Percentiles rank a stretch among this genome's conserved stretches.
Evolutionary conservation across 306 rosid species (phyloP).

Genomic region (Acmispon strigosus): DNA sequence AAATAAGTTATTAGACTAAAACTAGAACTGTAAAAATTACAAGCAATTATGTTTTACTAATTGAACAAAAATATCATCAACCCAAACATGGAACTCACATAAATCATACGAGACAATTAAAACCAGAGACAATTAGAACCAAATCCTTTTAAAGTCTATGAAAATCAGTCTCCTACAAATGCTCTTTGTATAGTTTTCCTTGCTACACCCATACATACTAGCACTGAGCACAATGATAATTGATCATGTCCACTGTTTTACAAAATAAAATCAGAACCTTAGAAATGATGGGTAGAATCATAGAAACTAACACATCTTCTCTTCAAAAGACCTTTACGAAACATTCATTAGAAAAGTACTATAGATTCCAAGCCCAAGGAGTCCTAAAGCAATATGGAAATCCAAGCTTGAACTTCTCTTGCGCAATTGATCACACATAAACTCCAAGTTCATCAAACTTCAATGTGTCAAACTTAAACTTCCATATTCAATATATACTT

Average conservation of each 20-base stretch:
- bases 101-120: not conserved
- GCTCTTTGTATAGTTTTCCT: not conserved
- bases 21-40: not conserved
- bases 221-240: not conserved
- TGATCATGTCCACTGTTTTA: not conserved
- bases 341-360: not conserved
- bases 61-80: no score
- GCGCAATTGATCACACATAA: not conserved
- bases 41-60: no score
- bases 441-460: not conserved
- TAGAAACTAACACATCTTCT: not conserved
- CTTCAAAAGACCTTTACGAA: slow-evolving; percentile 5
- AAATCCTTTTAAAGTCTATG: not conserved
- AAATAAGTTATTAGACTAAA: not conserved
- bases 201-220: not conserved
- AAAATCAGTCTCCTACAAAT: not conserved
- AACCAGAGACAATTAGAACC: not conserved
- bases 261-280: not conserved
- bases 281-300: not conserved
- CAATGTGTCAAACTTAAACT: not conserved
- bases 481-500: not conserved
- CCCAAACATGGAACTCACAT: not conserved
- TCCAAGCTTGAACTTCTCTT: not conserved
- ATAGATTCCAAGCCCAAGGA: not conserved
- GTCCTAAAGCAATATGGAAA: slow-evolving; percentile 6